Evolutionary conservation across 345 rosid species (phyloP).

Genomic region (Lepidium aucheri): DNA sequence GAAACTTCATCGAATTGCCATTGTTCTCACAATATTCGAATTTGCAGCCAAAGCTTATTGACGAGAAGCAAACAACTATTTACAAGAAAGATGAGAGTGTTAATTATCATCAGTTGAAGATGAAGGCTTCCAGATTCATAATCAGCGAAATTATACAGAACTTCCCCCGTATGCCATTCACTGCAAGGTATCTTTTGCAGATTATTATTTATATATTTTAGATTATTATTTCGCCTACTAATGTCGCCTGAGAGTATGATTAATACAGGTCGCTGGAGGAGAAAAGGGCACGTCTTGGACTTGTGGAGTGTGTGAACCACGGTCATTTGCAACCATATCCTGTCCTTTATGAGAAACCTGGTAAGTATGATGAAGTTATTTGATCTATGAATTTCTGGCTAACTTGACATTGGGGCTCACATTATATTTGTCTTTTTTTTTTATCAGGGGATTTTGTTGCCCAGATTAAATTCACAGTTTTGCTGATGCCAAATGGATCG

Average conservation of each 20-base stretch:
- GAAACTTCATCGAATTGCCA: neutral
- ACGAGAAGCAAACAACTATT: conserved; percentile 91
- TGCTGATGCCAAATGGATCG: conserved; percentile 97
- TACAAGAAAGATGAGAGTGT: conserved; percentile 84
- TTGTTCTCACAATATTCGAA: neutral
- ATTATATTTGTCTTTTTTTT: neutral
- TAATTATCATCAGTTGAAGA: conserved; percentile 73
- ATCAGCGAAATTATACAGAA: conserved; percentile 85
- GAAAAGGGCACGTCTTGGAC: conserved; percentile 89
- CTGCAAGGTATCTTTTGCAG: conserved; percentile 57
- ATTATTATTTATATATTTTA: neutral
- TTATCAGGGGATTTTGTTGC: conserved; percentile 73
- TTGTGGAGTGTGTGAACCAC: conserved; percentile 95
- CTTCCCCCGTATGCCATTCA: conserved; percentile 77
- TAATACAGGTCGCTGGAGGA: conserved; percentile 82
- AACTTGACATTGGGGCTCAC: neutral
- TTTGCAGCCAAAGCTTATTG: conserved; percentile 87
- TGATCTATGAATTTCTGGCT: neutral
- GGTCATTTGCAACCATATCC: conserved; percentile 95
- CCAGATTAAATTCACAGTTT: conserved; percentile 82
- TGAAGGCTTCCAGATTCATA: conserved; percentile 98
- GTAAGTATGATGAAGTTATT: conserved; percentile 27
- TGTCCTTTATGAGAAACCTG: conserved; percentile 92
- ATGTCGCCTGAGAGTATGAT: neutral
- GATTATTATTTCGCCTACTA: neutral